Evolutionary conservation across 1,284 basidiomycete genomes (phyloP).

Genomic region (Ceratobasidium theobromae): DNA sequence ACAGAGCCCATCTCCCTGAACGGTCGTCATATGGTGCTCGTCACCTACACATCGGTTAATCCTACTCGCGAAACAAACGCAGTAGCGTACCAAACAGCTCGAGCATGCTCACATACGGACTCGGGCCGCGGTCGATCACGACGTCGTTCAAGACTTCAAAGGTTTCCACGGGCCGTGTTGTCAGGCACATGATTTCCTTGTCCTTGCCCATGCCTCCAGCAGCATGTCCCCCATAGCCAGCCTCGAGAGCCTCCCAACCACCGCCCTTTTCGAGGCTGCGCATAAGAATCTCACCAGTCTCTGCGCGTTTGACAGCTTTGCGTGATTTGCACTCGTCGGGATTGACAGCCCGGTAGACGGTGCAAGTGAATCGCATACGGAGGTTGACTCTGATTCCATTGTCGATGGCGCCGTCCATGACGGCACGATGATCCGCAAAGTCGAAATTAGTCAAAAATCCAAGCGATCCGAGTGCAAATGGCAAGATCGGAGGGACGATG

Average conservation of each 20-base stretch:
- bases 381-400: conserved; percentile 95
- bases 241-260: conserved; percentile 94
- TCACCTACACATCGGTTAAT: conserved; percentile 64
- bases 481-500: conserved; percentile 95
- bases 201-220: conserved; percentile 59
- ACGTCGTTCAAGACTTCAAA: conserved; percentile 99
- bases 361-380: conserved; percentile 99
- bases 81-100: conserved; percentile 86
- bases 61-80: conserved; percentile 1
- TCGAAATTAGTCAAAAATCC: conserved; percentile 99
- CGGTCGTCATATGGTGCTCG: conserved; percentile 98
- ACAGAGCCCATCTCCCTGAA: conserved; percentile 96
- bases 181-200: conserved; percentile 97
- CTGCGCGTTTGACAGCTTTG: conserved; percentile 86
- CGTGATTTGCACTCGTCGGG: conserved; percentile 67
- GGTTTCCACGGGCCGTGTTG: conserved; percentile 91
- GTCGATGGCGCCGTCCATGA: conserved; percentile 89
- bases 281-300: conserved; percentile 94
- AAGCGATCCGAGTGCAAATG: conserved; percentile 97
- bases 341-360: conserved; percentile 87
- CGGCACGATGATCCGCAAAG: conserved; percentile 82
- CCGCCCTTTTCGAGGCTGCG: conserved; percentile 74
- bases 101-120: conserved; percentile 93
- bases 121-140: conserved; percentile 96
- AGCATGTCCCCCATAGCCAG: conserved; percentile 55